These are phyloP conservation scores for Stenocarpella maydis DNA, from an alignment of 2,329 filamentous ascomycete species.

Conservation along the genomic window DNA sequence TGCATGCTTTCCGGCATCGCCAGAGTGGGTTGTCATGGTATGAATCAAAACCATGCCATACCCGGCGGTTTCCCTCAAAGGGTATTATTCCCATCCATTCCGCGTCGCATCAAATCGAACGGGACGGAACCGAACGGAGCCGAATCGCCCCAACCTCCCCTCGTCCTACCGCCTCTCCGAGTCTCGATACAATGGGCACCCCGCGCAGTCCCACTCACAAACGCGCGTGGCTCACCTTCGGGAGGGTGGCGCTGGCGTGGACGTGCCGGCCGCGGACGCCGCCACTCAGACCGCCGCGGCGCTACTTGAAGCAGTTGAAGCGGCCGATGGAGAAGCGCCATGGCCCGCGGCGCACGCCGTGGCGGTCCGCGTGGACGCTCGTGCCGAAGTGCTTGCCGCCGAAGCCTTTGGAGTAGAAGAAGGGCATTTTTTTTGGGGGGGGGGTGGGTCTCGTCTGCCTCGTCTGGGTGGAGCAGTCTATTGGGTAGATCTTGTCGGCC, in stretches of 20 bases:
- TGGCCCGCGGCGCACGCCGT: conserved; percentile 58
- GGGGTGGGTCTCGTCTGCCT: not conserved
- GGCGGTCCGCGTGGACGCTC: conserved; percentile 53
- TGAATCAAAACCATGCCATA: too few relatives aligned
- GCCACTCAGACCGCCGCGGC: not conserved
- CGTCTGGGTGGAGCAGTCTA: not conserved
- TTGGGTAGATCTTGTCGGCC: not conserved
- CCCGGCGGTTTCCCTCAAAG: too few relatives aligned
- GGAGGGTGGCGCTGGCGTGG: not conserved
- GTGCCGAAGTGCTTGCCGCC: conserved; percentile 61
- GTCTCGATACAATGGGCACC: too few relatives aligned
- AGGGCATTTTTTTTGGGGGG: conserved; percentile 54
- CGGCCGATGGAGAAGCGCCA: conserved; percentile 60
- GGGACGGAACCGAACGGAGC: too few relatives aligned
- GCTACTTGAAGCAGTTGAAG: conserved; percentile 59
- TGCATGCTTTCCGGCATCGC: too few relatives aligned
- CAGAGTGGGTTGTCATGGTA: too few relatives aligned
- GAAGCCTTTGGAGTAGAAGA: conserved; percentile 56
- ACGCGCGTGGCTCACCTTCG: not conserved
- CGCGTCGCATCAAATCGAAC: too few relatives aligned
- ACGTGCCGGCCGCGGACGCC: not conserved
- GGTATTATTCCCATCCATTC: too few relatives aligned
- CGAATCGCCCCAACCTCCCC: too few relatives aligned
- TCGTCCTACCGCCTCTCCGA: too few relatives aligned
- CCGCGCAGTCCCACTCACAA: not conserved